phyloP scores from a whole-genome alignment of 805 yeast species.

The Yamadazyma tumulicola region DNA sequence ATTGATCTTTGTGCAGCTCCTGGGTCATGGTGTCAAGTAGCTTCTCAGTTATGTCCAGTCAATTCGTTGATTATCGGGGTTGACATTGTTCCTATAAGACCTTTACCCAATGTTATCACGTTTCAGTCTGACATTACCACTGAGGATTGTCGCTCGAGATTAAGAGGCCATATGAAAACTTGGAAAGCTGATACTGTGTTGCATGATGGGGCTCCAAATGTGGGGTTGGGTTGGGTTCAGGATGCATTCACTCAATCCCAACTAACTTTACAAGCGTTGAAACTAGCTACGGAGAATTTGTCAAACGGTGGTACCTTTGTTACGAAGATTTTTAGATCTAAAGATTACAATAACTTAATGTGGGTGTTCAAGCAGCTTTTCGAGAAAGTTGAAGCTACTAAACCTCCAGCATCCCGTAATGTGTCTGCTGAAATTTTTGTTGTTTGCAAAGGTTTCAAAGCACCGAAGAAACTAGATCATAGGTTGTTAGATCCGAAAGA shows the following conservation, averaged over 20 bases:
- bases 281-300: conserved; percentile 90
- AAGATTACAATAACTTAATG: conserved; percentile 93
- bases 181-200: conserved; percentile 98
- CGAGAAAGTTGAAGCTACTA: conserved; percentile 96
- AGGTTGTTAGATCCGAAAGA: conserved; percentile 85
- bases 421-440: conserved; percentile 99
- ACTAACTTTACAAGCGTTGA: conserved; percentile 87
- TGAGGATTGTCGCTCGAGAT: conserved; percentile 91
- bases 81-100: conserved; percentile 96
- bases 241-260: conserved; percentile 99
- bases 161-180: conserved; percentile 94
- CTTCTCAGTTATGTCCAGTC: conserved; percentile 86
- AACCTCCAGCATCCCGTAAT: conserved; percentile 98
- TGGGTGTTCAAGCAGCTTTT: conserved; percentile 98
- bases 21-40: conserved; percentile 94
- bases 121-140: conserved; percentile 98
- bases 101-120: conserved; percentile 91
- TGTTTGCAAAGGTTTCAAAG: conserved; percentile 92
- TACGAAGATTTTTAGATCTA: conserved; percentile 96
- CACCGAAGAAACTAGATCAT: conserved; percentile 94
- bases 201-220: conserved; percentile 99
- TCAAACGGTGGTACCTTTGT: conserved; percentile 92
- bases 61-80: conserved; percentile 95
- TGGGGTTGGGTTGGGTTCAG: conserved; percentile 99
- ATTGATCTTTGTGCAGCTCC: conserved; percentile 99